These are phyloP conservation scores for Mycena sanguinolenta DNA, from an alignment of 768 basidiomycete species.

Conservation along the genomic window DNA sequence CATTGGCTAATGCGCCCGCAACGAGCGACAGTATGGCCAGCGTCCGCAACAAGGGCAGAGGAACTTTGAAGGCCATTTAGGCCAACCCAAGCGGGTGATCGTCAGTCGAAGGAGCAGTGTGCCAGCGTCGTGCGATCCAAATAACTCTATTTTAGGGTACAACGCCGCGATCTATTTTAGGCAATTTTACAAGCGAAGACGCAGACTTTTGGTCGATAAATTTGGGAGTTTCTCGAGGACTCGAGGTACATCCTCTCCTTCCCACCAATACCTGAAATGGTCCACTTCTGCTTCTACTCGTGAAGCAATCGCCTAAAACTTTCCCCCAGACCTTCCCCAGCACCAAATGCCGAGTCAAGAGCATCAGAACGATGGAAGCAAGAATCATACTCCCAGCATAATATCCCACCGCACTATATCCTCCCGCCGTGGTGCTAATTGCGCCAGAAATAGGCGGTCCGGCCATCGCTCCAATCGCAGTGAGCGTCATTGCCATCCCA, in stretches of 20 bases:
- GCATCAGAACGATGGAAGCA: conserved; percentile 56
- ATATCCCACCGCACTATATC: conserved; percentile 66
- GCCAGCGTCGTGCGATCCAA: neutral
- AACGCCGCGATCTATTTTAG: conserved; percentile 1
- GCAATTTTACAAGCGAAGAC: conserved; percentile 1
- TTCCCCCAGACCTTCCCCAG: conserved; percentile 55
- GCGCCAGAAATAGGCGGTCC: conserved; percentile 84
- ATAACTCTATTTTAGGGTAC: too few species aligned
- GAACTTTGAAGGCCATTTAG: conserved; percentile 33
- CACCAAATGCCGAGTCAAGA: conserved; percentile 55
- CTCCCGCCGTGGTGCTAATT: conserved; percentile 65
- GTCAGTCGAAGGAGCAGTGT: neutral
- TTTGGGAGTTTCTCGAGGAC: too few species aligned
- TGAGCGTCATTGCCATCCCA: conserved; percentile 74
- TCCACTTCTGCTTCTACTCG: neutral
- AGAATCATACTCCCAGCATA: conserved; percentile 60
- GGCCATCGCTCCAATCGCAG: conserved; percentile 72
- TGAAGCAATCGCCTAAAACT: conserved; percentile 45
- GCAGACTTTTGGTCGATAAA: too few species aligned
- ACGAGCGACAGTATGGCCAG: conserved; percentile 24
- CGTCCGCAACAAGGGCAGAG: conserved; percentile 12
- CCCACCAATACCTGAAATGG: too few species aligned
- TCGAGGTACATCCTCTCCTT: too few species aligned
- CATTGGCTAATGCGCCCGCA: conserved; percentile 12
- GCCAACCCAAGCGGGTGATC: neutral